Evolutionary conservation across 176 grass and related monocot species (phyloP).

Genomic region (Ensete glaucum): DNA sequence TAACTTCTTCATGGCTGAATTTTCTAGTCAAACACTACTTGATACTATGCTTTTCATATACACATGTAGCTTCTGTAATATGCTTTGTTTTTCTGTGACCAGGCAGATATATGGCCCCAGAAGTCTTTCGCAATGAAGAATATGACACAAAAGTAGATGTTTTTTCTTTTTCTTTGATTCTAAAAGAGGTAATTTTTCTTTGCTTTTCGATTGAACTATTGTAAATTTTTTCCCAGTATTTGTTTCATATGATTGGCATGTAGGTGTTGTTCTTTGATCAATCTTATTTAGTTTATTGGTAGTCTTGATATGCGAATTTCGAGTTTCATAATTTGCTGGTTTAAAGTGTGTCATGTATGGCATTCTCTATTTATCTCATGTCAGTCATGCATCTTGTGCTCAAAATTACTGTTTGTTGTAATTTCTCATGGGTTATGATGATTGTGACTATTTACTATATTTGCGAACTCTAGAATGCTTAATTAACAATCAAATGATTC

Average conservation of each 20-base stretch:
- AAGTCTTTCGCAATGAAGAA: slow-evolving; percentile 81
- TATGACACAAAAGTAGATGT: slow-evolving; percentile 92
- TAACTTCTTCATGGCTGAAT: neutral
- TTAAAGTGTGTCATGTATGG: neutral
- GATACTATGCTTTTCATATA: neutral
- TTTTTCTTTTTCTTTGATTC: slow-evolving; percentile 92
- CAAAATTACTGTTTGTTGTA: neutral
- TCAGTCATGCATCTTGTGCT: neutral
- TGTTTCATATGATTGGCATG: neutral
- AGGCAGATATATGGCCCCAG: slow-evolving; percentile 98
- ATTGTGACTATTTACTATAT: neutral
- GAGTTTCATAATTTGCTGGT: neutral
- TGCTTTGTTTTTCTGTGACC: slow-evolving; percentile 14
- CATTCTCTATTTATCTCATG: neutral
- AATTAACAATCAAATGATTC: neutral
- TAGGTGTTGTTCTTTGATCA: no score
- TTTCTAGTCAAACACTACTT: neutral
- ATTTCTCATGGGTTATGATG: neutral
- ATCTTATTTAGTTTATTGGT: neutral
- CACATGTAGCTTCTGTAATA: neutral
- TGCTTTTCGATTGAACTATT: neutral
- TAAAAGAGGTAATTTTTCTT: slow-evolving; percentile 63
- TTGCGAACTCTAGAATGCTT: neutral
- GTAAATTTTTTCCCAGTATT: neutral
- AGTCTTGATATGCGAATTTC: neutral